Evolutionary conservation across 192 early-diverging fungal genomes (phyloP).

Genomic region (Spinellus fusiger): DNA sequence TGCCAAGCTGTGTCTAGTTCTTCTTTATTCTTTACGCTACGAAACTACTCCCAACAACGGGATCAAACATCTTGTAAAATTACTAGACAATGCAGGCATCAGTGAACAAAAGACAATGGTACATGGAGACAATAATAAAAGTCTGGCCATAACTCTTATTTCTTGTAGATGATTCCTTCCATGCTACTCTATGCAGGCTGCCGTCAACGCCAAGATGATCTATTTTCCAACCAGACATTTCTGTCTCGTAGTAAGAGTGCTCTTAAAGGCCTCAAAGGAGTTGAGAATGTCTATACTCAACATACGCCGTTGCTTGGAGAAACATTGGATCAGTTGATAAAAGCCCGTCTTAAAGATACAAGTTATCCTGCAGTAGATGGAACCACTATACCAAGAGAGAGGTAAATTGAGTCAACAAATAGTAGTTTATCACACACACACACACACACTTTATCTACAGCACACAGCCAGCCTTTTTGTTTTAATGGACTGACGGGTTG

Average conservation of each 20-base stretch:
- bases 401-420: conserved; percentile 21
- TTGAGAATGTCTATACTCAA: conserved; percentile 98
- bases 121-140: background rate
- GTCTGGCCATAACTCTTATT: background rate
- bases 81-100: conserved; percentile 65
- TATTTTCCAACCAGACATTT: conserved; percentile 85
- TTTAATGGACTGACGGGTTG: background rate
- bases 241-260: conserved; percentile 81
- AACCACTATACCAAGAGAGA: conserved; percentile 31
- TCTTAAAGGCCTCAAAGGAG: conserved; percentile 93
- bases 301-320: conserved; percentile 83
- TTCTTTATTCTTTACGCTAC: conserved; percentile 89
- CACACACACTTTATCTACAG: too few relatives aligned
- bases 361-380: conserved; percentile 78
- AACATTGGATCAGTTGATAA: conserved; percentile 71
- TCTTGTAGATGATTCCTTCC: conserved; percentile 52
- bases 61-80: conserved; percentile 64
- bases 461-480: too few relatives aligned
- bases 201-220: conserved; percentile 77
- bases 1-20: conserved; percentile 72
- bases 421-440: background rate
- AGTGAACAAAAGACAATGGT: conserved; percentile 59
- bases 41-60: conserved; percentile 76
- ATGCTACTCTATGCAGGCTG: conserved; percentile 75
- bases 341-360: conserved; percentile 72